Conservation (phyloP, 805 yeast genomes). For the Sugiyamaella lignohabitans region DNA sequence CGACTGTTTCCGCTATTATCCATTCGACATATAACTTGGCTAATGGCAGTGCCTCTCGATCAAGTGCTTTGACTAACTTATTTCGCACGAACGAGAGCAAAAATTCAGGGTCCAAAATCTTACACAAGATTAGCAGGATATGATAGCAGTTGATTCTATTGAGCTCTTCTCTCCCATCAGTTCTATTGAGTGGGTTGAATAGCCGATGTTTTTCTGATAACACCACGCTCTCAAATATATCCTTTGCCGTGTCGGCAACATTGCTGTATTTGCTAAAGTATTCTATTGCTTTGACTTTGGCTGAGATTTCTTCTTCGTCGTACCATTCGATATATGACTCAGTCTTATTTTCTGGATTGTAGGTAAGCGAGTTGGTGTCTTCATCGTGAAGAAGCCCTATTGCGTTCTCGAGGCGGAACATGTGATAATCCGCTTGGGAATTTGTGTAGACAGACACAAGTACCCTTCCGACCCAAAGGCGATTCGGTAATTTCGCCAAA, state of each 20-base stretch:
- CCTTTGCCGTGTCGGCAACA: constrained; percentile 7
- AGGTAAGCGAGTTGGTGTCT: not conserved
- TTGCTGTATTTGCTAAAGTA: constrained; percentile 32
- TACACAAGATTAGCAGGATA: constrained; percentile 40
- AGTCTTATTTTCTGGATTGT: constrained; percentile 32
- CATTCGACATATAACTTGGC: constrained; percentile 75
- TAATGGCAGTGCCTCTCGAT: constrained; percentile 69
- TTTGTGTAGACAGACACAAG: constrained; percentile 42
- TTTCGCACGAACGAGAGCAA: constrained; percentile 26
- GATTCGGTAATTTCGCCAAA: constrained; percentile 32
- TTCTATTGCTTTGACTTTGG: constrained; percentile 45
- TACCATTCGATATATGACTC: constrained; percentile 42
- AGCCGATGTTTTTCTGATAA: constrained; percentile 38
- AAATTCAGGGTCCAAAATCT: constrained; percentile 25
- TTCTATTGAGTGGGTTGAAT: constrained; percentile 44
- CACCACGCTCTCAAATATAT: constrained; percentile 30
- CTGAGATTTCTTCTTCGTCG: constrained; percentile 52
- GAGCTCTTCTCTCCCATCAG: constrained; percentile 67
- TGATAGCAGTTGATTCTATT: constrained; percentile 55
- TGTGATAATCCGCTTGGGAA: constrained; percentile 49
- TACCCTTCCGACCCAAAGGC: constrained; percentile 46
- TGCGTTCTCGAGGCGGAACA: constrained; percentile 54
- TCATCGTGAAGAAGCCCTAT: constrained; percentile 48
- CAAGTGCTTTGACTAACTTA: constrained; percentile 35
- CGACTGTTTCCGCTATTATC: constrained; percentile 49